Percentiles rank a stretch among this genome's conserved stretches.
Conservation (phyloP, 1,284 basidiomycete genomes). For the Pyrrhoderma lamaoense region DNA sequence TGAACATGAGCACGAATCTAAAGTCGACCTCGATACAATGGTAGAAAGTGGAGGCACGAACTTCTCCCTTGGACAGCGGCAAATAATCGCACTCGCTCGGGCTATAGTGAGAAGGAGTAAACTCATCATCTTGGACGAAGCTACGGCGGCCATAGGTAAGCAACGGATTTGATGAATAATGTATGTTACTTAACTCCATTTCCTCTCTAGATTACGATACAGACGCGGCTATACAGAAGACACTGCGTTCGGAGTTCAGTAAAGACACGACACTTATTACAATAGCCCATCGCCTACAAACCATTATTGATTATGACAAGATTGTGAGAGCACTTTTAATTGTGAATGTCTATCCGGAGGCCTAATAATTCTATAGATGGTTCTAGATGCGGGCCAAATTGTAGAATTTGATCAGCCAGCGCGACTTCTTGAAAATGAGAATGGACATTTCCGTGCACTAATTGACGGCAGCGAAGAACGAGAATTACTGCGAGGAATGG, state of each 20-base stretch:
- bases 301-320: conserved; percentile 31
- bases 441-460: conserved; percentile 13
- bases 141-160: conserved; percentile 21
- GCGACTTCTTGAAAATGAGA: conserved; percentile 10
- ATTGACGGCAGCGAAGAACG: conserved; percentile 17
- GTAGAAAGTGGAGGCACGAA: conserved; percentile 15
- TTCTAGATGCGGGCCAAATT: conserved; percentile 29
- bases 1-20: conserved; percentile 34
- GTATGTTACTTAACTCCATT: not conserved
- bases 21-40: conserved; percentile 12
- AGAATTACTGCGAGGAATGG: conserved; percentile 19
- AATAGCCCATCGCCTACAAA: conserved; percentile 31
- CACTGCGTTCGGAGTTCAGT: conserved; percentile 21
- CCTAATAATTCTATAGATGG: conserved; percentile 23
- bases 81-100: conserved; percentile 41
- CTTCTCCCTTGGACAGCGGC: conserved; percentile 21
- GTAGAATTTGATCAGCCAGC: conserved; percentile 21
- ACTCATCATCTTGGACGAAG: conserved; percentile 30
- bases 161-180: conserved; percentile 24
- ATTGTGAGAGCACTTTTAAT: conserved; percentile 20
- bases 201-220: conserved; percentile 19
- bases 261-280: conserved; percentile 29
- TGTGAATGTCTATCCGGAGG: not conserved
- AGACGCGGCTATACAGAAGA: conserved; percentile 20
- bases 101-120: conserved; percentile 28